Conservation (phyloP, 2,329 filamentous ascomycete genomes). For the Tolypocladium endophyticum region DNA sequence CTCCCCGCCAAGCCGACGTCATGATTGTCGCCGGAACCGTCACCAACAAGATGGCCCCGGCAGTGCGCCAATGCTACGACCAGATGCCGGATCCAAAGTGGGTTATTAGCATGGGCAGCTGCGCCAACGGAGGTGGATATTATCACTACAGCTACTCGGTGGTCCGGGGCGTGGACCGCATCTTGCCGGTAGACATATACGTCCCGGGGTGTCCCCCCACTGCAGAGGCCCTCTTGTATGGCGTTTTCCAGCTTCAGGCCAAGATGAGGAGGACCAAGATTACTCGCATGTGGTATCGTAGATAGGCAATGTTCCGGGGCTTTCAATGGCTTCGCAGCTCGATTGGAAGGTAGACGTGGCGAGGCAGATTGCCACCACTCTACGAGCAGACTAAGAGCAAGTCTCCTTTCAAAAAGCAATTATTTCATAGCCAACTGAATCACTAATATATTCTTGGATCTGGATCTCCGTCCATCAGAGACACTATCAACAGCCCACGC, state of each 20-base stretch:
- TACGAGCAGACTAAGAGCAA: too few species aligned
- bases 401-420: too few species aligned
- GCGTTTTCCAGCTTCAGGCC: slow-evolving; percentile 65
- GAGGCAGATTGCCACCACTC: too few species aligned
- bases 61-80: slow-evolving; percentile 81
- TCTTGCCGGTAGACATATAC: slow-evolving; percentile 71
- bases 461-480: too few species aligned
- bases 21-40: slow-evolving; percentile 91
- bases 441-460: too few species aligned
- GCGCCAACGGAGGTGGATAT: slow-evolving; percentile 75
- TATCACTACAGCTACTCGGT: slow-evolving; percentile 80
- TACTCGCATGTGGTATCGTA: slow-evolving; percentile 47
- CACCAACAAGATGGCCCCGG: slow-evolving; percentile 93
- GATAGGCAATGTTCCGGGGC: slow-evolving; percentile 21
- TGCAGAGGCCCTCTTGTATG: slow-evolving; percentile 52
- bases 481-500: too few species aligned
- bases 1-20: slow-evolving; percentile 77
- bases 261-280: slow-evolving; percentile 57
- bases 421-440: too few species aligned
- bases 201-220: slow-evolving; percentile 63
- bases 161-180: slow-evolving; percentile 62
- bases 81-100: slow-evolving; percentile 89
- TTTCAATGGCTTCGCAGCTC: too few species aligned
- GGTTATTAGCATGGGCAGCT: slow-evolving; percentile 76
- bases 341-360: too few species aligned